Evolutionary conservation across 805 yeast species (phyloP).

Genomic region (Yarrowia keelungensis): DNA sequence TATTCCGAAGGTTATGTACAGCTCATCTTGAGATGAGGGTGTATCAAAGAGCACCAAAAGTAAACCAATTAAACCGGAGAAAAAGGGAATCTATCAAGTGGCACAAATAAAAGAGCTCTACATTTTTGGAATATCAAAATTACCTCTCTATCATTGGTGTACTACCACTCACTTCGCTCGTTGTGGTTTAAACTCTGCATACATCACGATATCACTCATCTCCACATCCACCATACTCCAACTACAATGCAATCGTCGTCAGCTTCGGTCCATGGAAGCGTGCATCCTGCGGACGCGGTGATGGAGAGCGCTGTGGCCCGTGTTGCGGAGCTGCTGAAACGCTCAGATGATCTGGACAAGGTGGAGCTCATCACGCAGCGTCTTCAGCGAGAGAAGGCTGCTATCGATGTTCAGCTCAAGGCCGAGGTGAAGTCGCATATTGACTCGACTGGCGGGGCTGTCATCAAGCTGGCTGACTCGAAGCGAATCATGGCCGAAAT

Average conservation of each 20-base stretch:
- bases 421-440: constrained; percentile 71
- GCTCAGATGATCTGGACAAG: constrained; percentile 49
- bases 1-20: too few relatives aligned
- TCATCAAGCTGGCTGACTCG: constrained; percentile 51
- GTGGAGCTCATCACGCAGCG: constrained; percentile 49
- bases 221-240: neutral
- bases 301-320: constrained; percentile 42
- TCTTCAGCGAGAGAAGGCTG: constrained; percentile 64
- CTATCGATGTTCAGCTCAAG: constrained; percentile 76
- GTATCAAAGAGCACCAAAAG: too few relatives aligned
- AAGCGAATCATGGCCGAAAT: constrained; percentile 53
- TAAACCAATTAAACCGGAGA: too few relatives aligned
- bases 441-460: constrained; percentile 57
- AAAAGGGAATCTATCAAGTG: too few relatives aligned
- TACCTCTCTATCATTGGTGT: too few relatives aligned
- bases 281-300: constrained; percentile 27
- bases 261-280: constrained; percentile 29
- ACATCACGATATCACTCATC: neutral
- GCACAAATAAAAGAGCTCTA: too few relatives aligned
- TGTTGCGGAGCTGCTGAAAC: constrained; percentile 45
- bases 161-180: too few relatives aligned
- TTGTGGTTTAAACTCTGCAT: too few relatives aligned
- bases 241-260: constrained; percentile 33
- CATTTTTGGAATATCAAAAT: too few relatives aligned
- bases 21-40: too few relatives aligned